Percentiles rank a stretch among this genome's conserved stretches.
These are phyloP conservation scores for Glutinoglossum americanum DNA, from an alignment of 495 filamentous ascomycete species.

Conservation along the genomic window DNA sequence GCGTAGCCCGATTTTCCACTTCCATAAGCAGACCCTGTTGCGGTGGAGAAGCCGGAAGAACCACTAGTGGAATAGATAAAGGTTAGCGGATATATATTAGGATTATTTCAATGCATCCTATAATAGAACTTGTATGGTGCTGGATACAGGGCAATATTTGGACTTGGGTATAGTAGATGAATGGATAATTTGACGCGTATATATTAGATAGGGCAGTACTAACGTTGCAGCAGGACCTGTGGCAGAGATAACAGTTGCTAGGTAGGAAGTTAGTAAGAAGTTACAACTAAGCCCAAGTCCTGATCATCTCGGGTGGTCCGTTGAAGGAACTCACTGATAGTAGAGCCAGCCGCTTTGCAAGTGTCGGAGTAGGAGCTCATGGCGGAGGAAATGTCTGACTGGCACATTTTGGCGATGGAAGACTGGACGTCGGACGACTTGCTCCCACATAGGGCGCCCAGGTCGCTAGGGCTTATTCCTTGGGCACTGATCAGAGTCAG, in stretches of 20 bases:
- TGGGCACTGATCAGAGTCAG: conserved; percentile 2
- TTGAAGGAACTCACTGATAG: neutral
- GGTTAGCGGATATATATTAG: neutral
- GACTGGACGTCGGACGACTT: conserved; percentile 1
- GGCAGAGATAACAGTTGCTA: neutral
- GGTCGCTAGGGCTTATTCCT: neutral
- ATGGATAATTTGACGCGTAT: neutral
- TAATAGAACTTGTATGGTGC: neutral
- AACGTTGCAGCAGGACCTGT: neutral
- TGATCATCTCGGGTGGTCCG: neutral
- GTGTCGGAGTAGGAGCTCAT: neutral
- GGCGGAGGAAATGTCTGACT: neutral
- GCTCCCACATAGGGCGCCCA: conserved; percentile 1
- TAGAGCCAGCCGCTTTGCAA: neutral
- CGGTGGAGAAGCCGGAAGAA: neutral
- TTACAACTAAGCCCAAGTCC: neutral
- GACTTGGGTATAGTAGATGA: neutral
- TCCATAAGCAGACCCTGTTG: neutral
- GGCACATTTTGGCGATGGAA: neutral
- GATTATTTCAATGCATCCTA: neutral
- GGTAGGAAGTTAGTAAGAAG: neutral
- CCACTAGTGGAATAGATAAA: neutral
- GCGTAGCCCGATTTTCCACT: neutral
- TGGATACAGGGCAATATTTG: neutral
- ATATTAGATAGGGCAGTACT: neutral